phyloP scores from a whole-genome alignment of 106 monocot species.

The Phalaenopsis aphrodite region DNA sequence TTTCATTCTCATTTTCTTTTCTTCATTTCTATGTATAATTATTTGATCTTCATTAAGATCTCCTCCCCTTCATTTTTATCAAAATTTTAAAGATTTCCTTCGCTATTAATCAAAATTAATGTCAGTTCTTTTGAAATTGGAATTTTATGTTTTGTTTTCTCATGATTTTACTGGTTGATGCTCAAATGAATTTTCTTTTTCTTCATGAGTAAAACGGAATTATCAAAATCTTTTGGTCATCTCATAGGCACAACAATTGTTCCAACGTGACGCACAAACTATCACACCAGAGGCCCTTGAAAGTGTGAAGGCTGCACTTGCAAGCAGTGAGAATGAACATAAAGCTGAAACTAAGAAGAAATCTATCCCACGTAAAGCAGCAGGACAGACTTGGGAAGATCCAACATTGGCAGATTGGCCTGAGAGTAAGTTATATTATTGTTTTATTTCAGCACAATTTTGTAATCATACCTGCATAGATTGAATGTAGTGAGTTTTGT shows the following conservation, averaged over 20 bases:
- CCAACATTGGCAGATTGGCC: conserved; percentile 91
- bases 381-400: conserved; percentile 89
- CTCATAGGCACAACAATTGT: conserved; percentile 77
- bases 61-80: too few species aligned
- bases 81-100: too few species aligned
- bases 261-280: conserved; percentile 88
- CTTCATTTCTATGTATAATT: not conserved
- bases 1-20: not conserved
- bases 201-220: not conserved
- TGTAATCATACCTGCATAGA: not conserved
- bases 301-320: conserved; percentile 89
- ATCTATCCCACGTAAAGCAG: conserved; percentile 85
- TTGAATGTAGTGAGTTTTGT: not conserved
- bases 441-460: not conserved
- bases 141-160: not conserved
- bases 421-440: conserved; percentile 50
- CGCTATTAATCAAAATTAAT: not conserved
- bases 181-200: not conserved
- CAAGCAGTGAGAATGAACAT: conserved; percentile 73
- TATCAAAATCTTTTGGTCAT: not conserved
- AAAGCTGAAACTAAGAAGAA: conserved; percentile 74
- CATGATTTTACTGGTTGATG: not conserved
- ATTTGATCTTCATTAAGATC: not conserved
- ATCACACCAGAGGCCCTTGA: conserved; percentile 87
- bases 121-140: not conserved